Conservation (phyloP, 768 basidiomycete species). For the Leucosporidium yakuticum region DNA sequence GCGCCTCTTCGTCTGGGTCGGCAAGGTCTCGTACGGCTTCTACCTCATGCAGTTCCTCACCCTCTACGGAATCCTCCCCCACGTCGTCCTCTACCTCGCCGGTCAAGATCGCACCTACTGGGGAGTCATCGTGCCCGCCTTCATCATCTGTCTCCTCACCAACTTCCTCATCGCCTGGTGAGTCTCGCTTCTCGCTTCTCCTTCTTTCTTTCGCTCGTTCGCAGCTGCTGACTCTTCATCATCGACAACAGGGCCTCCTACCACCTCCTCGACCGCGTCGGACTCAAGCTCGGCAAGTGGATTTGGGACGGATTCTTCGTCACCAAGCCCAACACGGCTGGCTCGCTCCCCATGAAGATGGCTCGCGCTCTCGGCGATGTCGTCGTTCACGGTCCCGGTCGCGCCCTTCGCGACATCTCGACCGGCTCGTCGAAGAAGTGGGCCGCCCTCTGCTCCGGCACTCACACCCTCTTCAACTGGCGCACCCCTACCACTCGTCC, state of each 20-base stretch:
- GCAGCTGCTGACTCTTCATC: neutral
- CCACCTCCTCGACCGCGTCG: constrained; percentile 41
- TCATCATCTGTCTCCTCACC: constrained; percentile 40
- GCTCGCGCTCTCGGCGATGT: constrained; percentile 29
- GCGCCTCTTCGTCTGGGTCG: constrained; percentile 41
- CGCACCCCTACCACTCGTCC: constrained; percentile 38
- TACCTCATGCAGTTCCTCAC: constrained; percentile 43
- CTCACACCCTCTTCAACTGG: constrained; percentile 39
- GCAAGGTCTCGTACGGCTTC: constrained; percentile 43
- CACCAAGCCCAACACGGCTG: constrained; percentile 40
- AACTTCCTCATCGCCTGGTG: constrained; percentile 40
- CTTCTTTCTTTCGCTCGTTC: neutral
- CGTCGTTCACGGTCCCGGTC: constrained; percentile 34
- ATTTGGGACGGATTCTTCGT: constrained; percentile 43
- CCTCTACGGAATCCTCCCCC: constrained; percentile 41
- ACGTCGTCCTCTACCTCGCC: constrained; percentile 39
- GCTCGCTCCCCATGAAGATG: constrained; percentile 37
- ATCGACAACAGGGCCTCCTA: constrained; percentile 35
- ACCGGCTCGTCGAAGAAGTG: constrained; percentile 12
- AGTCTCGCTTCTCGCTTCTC: neutral
- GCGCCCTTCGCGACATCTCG: constrained; percentile 19
- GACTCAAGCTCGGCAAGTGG: constrained; percentile 42
- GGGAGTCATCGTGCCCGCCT: constrained; percentile 39
- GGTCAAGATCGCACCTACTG: constrained; percentile 36
- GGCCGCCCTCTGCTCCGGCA: constrained; percentile 10